Evolutionary conservation across 2,329 filamentous ascomycete genomes (phyloP).

Genomic region (Stagonosporopsis rhizophila): DNA sequence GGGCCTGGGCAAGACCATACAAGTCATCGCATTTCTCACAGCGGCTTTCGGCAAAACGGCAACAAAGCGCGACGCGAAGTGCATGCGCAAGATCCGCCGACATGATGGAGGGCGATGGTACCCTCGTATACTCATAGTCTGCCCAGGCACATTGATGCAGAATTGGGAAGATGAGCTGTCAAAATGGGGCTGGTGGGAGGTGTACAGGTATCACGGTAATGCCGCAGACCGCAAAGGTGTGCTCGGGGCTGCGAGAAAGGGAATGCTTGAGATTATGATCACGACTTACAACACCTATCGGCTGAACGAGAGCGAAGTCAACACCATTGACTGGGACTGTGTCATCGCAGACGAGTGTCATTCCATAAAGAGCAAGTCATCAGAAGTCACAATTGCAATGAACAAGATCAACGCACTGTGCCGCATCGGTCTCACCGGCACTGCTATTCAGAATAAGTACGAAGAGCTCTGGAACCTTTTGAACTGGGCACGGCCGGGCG

Average conservation of each 20-base stretch:
- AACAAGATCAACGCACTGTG: conserved; percentile 90
- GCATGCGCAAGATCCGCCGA: conserved; percentile 85
- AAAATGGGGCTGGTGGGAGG: conserved; percentile 96
- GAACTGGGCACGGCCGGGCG: conserved; percentile 93
- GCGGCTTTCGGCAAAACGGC: conserved; percentile 94
- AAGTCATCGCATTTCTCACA: conserved; percentile 90
- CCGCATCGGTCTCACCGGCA: conserved; percentile 90
- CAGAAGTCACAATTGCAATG: conserved; percentile 85
- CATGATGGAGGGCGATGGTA: conserved; percentile 72
- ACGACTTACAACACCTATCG: conserved; percentile 92
- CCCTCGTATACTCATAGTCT: conserved; percentile 82
- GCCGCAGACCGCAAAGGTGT: conserved; percentile 70
- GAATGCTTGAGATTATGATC: conserved; percentile 86
- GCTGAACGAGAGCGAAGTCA: conserved; percentile 77
- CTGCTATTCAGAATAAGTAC: conserved; percentile 97
- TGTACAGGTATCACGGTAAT: conserved; percentile 79
- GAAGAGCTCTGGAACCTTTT: conserved; percentile 95
- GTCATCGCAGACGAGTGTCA: conserved; percentile 96
- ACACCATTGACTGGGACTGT: conserved; percentile 89
- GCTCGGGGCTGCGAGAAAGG: conserved; percentile 74
- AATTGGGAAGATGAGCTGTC: conserved; percentile 91
- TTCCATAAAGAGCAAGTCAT: conserved; percentile 77
- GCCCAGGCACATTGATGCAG: conserved; percentile 83
- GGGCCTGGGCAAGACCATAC: conserved; percentile 96
- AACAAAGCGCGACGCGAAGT: conserved; percentile 82